Base-by-base conservation (phyloP, 1,139 yeast species). In the Protomyces inouyei region DNA sequence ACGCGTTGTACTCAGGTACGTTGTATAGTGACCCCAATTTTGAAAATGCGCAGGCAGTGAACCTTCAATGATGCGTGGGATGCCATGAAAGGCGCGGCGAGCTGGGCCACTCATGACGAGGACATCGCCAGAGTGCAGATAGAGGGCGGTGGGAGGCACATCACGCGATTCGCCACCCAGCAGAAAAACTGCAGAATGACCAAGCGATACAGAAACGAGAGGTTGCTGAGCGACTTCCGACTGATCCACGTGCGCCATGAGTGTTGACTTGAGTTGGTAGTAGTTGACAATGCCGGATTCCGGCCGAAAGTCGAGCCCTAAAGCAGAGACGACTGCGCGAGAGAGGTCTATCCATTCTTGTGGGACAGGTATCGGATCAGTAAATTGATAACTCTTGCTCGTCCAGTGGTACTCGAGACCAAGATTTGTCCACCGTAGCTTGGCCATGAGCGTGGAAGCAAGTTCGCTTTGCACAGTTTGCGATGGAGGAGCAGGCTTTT, bases 361-460 rank as follows among this genome's bases (percentile, higher is more conserved):
- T 72, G 65, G 35, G 73, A 53, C 54, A 4, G 59, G 46, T 35
- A 60, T 21, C 35, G 48, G 36, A 25, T 59, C 63, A 5, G 45
- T 52, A 16, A 32, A 35, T 40, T 52, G 81, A 65, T 78, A 78
- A 38, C 68, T 72, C 61, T 79, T 78, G 37, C 72, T 69, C 0
- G 82, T 77, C 81, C 81, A 78, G 68, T 78, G 73, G 69, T 78
- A 78, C 67, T 78, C 81, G 4, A 81, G 81, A 1, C 81, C 81
- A 3, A 78, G 73, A 0, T 81, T 78, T 52, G 78, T 76, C 81
- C 81, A 78, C 16, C 81, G 73, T 36, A 78, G 72, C 67, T 67
- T 68, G 21, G 52, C 38, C 59, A 64, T 61, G 9, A 68, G 53
- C 6, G 64, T 25, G 1, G 64, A 57, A 4, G 65, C 64, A 16